Percentiles rank a stretch among this genome's conserved stretches.
Evolutionary conservation across 768 basidiomycete genomes (phyloP).

Genomic region (Piloderma croceum): DNA sequence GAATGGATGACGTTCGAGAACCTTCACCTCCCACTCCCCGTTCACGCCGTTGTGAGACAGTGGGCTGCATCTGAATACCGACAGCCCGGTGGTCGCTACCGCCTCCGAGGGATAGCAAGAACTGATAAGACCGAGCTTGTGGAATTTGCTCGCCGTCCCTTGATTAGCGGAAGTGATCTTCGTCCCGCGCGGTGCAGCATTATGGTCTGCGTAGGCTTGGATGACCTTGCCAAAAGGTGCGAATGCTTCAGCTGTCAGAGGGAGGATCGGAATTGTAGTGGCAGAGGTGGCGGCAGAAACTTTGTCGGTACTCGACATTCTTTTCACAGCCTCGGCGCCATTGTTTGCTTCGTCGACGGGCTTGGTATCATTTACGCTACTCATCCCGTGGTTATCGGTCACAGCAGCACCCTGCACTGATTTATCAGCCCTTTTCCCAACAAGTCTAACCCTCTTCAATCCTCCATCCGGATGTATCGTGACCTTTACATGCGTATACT

Average conservation of each 20-base stretch:
- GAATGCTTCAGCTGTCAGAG: conserved; percentile 83
- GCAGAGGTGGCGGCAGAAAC: conserved; percentile 6
- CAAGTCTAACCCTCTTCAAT: conserved; percentile 83
- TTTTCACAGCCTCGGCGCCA: no score
- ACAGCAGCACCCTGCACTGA: neutral
- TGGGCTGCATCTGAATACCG: conserved; percentile 79
- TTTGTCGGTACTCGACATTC: no score
- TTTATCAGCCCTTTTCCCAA: conserved; percentile 49
- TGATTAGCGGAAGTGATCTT: conserved; percentile 81
- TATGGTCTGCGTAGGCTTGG: conserved; percentile 72
- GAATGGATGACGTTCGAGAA: conserved; percentile 85
- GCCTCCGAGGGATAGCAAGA: conserved; percentile 56
- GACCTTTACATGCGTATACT: conserved; percentile 80
- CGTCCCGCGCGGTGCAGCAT: conserved; percentile 60
- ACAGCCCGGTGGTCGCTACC: conserved; percentile 63
- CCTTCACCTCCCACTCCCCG: conserved; percentile 52
- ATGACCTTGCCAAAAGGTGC: conserved; percentile 86
- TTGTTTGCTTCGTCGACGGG: no score
- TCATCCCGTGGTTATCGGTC: conserved; percentile 4
- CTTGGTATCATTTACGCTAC: conserved; percentile 1
- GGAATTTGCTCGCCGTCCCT: conserved; percentile 89
- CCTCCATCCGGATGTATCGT: conserved; percentile 96
- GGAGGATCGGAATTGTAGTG: conserved; percentile 46
- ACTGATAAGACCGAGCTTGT: conserved; percentile 74
- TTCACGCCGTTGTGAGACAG: conserved; percentile 38